Percentiles rank a stretch among this genome's conserved stretches.
Conservation (phyloP, 2,329 filamentous ascomycete species). For the Capronia americana region DNA sequence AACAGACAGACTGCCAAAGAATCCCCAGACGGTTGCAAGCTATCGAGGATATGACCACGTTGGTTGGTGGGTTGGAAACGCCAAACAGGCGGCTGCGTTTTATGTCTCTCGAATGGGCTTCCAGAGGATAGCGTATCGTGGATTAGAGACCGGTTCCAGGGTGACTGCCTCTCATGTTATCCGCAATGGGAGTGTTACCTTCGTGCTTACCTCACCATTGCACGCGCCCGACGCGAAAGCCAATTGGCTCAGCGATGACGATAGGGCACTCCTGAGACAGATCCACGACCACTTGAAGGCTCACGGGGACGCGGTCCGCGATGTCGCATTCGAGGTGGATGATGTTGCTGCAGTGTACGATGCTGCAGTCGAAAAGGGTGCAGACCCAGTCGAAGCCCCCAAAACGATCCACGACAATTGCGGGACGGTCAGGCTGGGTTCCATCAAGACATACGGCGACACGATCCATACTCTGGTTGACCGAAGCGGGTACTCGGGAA, state of each 20-base stretch:
- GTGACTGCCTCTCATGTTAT: constrained; percentile 84
- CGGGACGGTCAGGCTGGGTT: constrained; percentile 74
- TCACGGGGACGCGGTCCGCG: constrained; percentile 93
- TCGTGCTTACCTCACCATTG: constrained; percentile 83
- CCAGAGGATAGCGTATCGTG: constrained; percentile 78
- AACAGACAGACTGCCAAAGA: constrained; percentile 22
- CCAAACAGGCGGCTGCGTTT: constrained; percentile 90
- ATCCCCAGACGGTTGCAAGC: constrained; percentile 24
- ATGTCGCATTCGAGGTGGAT: constrained; percentile 94
- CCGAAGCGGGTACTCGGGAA: constrained; percentile 70
- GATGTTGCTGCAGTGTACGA: constrained; percentile 80
- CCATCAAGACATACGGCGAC: constrained; percentile 91
- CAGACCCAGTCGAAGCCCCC: constrained; percentile 50
- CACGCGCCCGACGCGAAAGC: constrained; percentile 71
- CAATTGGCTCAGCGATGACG: constrained; percentile 54
- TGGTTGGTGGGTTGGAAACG: constrained; percentile 96
- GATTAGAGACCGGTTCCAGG: constrained; percentile 85
- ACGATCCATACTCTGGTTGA: constrained; percentile 92
- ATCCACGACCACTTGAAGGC: constrained; percentile 83
- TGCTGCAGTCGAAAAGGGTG: constrained; percentile 67
- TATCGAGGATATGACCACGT: constrained; percentile 91
- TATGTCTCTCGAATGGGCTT: constrained; percentile 90
- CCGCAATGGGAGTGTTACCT: constrained; percentile 75
- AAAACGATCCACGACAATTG: constrained; percentile 66
- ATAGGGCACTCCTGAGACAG: constrained; percentile 70